Base-by-base conservation (phyloP, 2,329 filamentous ascomycete species). In the Phialocephala subalpina region DNA sequence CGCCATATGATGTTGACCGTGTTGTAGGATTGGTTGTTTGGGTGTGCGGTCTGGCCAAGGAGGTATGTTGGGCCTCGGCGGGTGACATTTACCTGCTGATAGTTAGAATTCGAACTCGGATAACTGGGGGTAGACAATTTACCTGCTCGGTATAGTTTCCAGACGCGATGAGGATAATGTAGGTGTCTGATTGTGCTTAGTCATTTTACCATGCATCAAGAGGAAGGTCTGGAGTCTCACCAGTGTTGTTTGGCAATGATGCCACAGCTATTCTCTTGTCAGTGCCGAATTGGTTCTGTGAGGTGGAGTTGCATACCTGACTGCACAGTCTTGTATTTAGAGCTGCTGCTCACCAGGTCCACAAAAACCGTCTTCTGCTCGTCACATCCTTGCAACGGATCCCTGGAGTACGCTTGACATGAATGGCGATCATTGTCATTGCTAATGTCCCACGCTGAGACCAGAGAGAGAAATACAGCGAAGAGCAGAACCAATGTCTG, bases 21-120 rank as follows among this genome's bases (percentile, higher is more conserved):
- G 63, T 84, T 84, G 20, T 59, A 61, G 20, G 68, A 65, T 55
- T 76, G 72, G 45, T 67, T 42, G 0, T 47, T 63, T 20, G 74
- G 70, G 45, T 69, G 49, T 16, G 62, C 29, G 22, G 74, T 77
- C 64, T 86, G 81, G n/a, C 88, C 89, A 0, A 90, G 81, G 7
- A 91, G 80, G 33, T 86, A 88, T 7, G 90, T 78, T 0, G 89
- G 87, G 0, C 85, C 87, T 1, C 79, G 76, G 0, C 88, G 86
- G 3, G 88, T 91, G 66, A 91, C 81, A 69, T 91, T 91, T 67
- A 91, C 69, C 67, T 73, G 45, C 71, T 88, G 85, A 0, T 77
- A 83, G 72, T 90, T 64, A 56, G 62, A 55, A 25, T 22, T 33
- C 9, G 29, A n/a, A 36, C 20, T 33, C 9, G 9, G 18, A 52